These are phyloP conservation scores for Cyberlindnera misumaiensis DNA, from an alignment of 805 yeast species.

Conservation along the genomic window DNA sequence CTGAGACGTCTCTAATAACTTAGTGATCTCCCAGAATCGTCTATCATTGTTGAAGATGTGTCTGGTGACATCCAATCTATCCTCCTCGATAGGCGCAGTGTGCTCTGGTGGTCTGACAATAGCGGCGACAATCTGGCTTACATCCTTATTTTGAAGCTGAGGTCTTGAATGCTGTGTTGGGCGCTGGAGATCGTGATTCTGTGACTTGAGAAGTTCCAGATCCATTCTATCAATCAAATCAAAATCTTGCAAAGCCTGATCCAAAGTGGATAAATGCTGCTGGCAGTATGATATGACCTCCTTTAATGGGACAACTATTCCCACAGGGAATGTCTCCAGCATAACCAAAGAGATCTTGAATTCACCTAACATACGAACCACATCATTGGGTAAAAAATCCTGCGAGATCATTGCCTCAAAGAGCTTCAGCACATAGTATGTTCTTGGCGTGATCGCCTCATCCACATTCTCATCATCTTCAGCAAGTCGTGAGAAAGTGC, in stretches of 20 bases:
- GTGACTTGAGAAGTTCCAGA: conserved; percentile 26
- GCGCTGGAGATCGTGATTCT: not conserved
- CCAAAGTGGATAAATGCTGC: conserved; percentile 43
- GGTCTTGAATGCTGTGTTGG: not conserved
- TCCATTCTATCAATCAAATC: conserved; percentile 66
- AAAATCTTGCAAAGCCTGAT: conserved; percentile 33
- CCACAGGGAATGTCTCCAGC: conserved; percentile 68
- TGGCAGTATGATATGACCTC: conserved; percentile 54
- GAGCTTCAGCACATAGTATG: conserved; percentile 48
- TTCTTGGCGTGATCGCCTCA: conserved; percentile 57
- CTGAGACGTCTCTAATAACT: conserved; percentile 62
- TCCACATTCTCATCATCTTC: conserved; percentile 59
- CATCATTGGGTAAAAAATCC: conserved; percentile 41
- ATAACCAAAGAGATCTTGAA: conserved; percentile 43
- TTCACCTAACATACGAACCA: conserved; percentile 57
- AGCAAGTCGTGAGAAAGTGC: conserved; percentile 60
- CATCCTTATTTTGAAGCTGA: conserved; percentile 29
- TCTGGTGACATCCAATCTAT: conserved; percentile 58
- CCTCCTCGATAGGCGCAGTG: conserved; percentile 61
- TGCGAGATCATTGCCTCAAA: conserved; percentile 59
- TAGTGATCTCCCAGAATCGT: conserved; percentile 70
- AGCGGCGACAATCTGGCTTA: conserved; percentile 33
- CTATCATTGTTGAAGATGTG: conserved; percentile 73
- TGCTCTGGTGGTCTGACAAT: conserved; percentile 39
- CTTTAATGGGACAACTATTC: conserved; percentile 59